Evolutionary conservation across 2,329 filamentous ascomycete genomes (phyloP), one percentile per base, ranked within the genome.

Genomic region (Onygenales sp.): DNA sequence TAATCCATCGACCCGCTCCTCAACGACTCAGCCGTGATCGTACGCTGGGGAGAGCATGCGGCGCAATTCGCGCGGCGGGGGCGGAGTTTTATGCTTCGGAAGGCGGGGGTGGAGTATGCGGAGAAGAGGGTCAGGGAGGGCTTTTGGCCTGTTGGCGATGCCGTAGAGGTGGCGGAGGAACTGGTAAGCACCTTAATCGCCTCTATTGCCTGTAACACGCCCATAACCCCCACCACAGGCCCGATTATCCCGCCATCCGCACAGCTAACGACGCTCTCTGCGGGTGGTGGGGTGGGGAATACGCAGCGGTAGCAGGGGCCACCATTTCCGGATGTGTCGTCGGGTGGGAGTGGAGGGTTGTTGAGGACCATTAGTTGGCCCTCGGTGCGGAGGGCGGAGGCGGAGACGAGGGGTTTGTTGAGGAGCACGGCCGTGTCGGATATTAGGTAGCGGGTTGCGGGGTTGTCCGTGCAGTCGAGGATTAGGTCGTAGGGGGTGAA

Each of bases 381-480:
- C 54, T 95, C 91, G 0, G 86, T 89, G 14, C 89, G 84, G 27
- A 97, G 79, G 0, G 93, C 92, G 0, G 91, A 94, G 1, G 92
- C 93, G 2, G 90, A 95, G 10, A 97, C 82, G 13, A 98, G 79
- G 0, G 89, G 84, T 64, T 89, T 93, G 2, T 78, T 73, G 0
- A 91, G 76, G 3, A 95, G 75, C 8, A 96, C 86, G 61, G 89
- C 94, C 13, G 87, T 81, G 66, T 98, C 93, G 0, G 89, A 95
- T 59, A 97, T 88, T 45, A 97, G 80, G 67, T 98, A 97, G 43
- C 93, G 87, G 0, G 89, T 88, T 1, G 88, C 86, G 0, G 93
- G 92, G 59, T 92, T 90, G 69, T 98, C 93, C 8, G 92, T 97
- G 68, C 93, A 98, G 69, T 98, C 93, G 10, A 98, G 82, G 1